Conservation (phyloP, 169 alveolate genomes). For the Pseudocohnilembus persalinus region DNA sequence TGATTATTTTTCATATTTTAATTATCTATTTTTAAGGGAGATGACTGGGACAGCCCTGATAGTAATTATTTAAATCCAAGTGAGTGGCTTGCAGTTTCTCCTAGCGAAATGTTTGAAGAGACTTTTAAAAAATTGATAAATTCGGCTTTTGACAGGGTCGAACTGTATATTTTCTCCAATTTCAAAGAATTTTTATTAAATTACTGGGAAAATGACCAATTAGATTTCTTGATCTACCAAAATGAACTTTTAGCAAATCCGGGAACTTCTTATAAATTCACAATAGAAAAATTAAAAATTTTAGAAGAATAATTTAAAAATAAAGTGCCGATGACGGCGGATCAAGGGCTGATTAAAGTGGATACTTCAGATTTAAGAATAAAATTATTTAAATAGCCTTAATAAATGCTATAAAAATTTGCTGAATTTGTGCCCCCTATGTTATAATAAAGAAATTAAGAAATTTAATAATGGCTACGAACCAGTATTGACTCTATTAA, state of each 20-base stretch:
- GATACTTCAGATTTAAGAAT: slow-evolving; percentile 47
- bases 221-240: slow-evolving; percentile 48
- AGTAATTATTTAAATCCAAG: slow-evolving; percentile 57
- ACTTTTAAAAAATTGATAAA: slow-evolving; percentile 29
- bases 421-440: slow-evolving; percentile 56
- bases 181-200: slow-evolving; percentile 38
- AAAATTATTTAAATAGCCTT: slow-evolving; percentile 52
- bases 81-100: slow-evolving; percentile 56
- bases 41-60: slow-evolving; percentile 74
- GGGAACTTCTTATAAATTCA: slow-evolving; percentile 49
- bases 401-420: slow-evolving; percentile 46
- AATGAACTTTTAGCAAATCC: slow-evolving; percentile 64
- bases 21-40: too few relatives aligned
- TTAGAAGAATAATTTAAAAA: slow-evolving; percentile 42
- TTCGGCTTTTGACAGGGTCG: slow-evolving; percentile 50
- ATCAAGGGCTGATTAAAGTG: slow-evolving; percentile 51
- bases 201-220: slow-evolving; percentile 63
- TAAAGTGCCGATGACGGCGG: slow-evolving; percentile 46
- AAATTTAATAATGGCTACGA: slow-evolving; percentile 58
- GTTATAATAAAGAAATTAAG: slow-evolving; percentile 49
- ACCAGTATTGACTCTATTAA: slow-evolving; percentile 24
- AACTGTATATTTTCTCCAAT: slow-evolving; percentile 39
- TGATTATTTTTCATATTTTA: too few relatives aligned
- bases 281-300: slow-evolving; percentile 47
- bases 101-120: slow-evolving; percentile 28